Conservation (phyloP, 139 green algal genomes). For the Asterochloris erici region DNA sequence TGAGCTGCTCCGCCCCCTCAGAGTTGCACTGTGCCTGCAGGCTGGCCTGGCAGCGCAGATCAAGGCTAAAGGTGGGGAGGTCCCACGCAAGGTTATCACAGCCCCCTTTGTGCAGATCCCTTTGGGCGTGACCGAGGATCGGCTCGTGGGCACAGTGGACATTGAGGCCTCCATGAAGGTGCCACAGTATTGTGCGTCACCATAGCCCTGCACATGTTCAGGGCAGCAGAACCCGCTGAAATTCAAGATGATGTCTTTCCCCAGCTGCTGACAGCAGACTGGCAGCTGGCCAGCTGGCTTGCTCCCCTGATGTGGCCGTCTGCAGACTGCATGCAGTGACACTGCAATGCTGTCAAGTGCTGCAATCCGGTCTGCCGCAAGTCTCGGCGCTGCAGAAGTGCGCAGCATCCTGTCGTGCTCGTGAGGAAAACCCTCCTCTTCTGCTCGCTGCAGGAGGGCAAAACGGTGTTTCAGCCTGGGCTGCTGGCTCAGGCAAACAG, state of each 20-base stretch:
- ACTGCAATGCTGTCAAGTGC: constrained; percentile 44
- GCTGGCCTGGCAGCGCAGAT: constrained; percentile 60
- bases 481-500: constrained; percentile 95
- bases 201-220: too few species aligned
- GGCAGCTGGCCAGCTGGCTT: too few species aligned
- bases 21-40: constrained; percentile 25
- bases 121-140: constrained; percentile 97
- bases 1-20: too few species aligned
- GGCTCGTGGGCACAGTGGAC: constrained; percentile 97
- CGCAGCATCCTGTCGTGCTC: constrained; percentile 84
- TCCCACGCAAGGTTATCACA: constrained; percentile 52
- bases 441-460: constrained; percentile 64
- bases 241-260: too few species aligned
- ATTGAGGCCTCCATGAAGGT: constrained; percentile 98
- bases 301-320: too few species aligned
- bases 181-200: too few species aligned
- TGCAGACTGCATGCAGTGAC: too few species aligned
- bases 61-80: constrained; percentile 39
- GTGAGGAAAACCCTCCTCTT: neutral
- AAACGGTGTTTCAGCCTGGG: constrained; percentile 97
- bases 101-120: constrained; percentile 97
- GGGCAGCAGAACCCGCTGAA: too few species aligned
- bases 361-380: constrained; percentile 86
- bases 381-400: constrained; percentile 80
- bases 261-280: too few species aligned